A percentile compares a stretch with the other conserved stretches of the same genome.
Evolutionary conservation across 2,329 filamentous ascomycete species (phyloP).

Genomic region (Aspergillus brasiliensis): DNA sequence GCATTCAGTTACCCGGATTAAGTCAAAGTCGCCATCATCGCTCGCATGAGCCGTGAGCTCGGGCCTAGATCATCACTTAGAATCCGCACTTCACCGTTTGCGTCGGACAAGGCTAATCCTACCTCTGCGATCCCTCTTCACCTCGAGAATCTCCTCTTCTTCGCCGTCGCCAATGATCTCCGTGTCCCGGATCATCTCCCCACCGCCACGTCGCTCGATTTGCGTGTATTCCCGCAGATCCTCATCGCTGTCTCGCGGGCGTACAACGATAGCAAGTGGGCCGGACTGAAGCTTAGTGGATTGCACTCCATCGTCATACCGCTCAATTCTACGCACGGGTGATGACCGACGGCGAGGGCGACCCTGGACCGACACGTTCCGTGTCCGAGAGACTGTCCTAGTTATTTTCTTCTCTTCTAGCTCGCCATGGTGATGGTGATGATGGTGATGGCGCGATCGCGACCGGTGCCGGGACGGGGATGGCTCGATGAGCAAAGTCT

Average conservation of each 20-base stretch:
- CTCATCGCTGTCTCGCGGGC: constrained; percentile 54
- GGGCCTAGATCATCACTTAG: constrained; percentile 54
- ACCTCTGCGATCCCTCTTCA: constrained; percentile 94
- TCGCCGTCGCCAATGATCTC: constrained; percentile 42
- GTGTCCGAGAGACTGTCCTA: constrained; percentile 33
- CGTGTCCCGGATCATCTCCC: constrained; percentile 36
- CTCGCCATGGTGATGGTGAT: constrained; percentile 23
- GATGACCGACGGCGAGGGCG: constrained; percentile 39
- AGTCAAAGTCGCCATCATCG: constrained; percentile 72
- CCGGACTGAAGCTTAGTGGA: constrained; percentile 44
- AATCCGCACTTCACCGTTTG: constrained; percentile 19
- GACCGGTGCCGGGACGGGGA: constrained; percentile 30
- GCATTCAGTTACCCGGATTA: constrained; percentile 38
- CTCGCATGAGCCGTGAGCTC: constrained; percentile 64
- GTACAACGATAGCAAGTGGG: constrained; percentile 53
- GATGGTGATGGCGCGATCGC: constrained; percentile 26
- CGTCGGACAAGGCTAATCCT: constrained; percentile 62
- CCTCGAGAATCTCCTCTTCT: constrained; percentile 56
- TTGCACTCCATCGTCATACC: constrained; percentile 36
- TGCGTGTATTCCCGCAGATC: constrained; percentile 74
- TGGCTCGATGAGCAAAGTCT: constrained; percentile 37
- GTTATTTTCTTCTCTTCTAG: constrained; percentile 30
- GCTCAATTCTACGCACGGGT: constrained; percentile 38
- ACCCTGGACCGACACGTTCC: constrained; percentile 38
- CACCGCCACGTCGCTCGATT: constrained; percentile 53